Evolutionary conservation across 345 rosid species (phyloP).

Genomic region (Murraya paniculata): DNA sequence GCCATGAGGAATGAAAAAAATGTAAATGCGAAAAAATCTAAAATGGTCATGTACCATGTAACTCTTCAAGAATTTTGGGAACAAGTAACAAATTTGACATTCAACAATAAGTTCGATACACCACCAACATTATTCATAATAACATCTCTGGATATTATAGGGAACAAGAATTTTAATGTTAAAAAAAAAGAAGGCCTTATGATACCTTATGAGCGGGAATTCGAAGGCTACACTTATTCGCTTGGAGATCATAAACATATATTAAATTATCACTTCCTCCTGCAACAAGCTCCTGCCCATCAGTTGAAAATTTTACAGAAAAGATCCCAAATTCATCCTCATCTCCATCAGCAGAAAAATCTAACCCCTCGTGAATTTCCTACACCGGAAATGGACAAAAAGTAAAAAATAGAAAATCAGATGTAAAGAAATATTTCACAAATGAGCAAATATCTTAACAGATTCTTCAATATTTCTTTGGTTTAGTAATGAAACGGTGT

Average conservation of each 20-base stretch:
- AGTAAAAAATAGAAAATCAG: neutral
- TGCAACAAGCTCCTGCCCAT: conserved; percentile 71
- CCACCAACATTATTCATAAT: neutral
- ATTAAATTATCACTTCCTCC: conserved; percentile 42
- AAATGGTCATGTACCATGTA: neutral
- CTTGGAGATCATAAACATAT: conserved; percentile 59
- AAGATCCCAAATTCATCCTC: conserved; percentile 41
- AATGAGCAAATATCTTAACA: neutral
- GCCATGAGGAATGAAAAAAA: neutral
- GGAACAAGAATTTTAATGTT: neutral
- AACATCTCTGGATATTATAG: neutral
- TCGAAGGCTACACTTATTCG: conserved; percentile 42
- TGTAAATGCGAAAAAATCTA: neutral
- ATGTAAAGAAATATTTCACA: neutral
- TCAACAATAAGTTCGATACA: neutral
- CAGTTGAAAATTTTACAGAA: conserved; percentile 66
- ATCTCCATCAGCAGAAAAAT: conserved; percentile 39
- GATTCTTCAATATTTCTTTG: neutral
- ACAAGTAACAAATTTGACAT: neutral
- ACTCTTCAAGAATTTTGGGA: neutral
- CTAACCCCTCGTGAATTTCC: conserved; percentile 67
- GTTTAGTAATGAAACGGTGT: neutral
- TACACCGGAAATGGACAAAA: conserved; percentile 18
- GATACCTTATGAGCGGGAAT: conserved; percentile 60
- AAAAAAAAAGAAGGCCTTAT: neutral